Evolutionary conservation across 176 grass and related monocot genomes (phyloP).

Genomic region (Canna indica): DNA sequence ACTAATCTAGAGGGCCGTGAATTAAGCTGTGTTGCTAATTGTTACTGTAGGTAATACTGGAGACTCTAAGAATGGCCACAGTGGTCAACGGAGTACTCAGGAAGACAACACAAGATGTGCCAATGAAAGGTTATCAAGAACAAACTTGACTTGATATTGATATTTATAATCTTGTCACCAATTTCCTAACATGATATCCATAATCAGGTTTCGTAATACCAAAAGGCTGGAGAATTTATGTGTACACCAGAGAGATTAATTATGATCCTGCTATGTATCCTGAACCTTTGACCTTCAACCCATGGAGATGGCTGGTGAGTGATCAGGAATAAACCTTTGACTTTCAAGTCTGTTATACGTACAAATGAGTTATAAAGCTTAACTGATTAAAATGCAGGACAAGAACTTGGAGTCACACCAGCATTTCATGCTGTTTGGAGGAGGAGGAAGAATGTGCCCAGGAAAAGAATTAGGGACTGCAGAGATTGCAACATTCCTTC

Average conservation of each 20-base stretch:
- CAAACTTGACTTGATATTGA: slow-evolving; percentile 3
- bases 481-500: slow-evolving; percentile 87
- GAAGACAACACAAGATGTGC: slow-evolving; percentile 86
- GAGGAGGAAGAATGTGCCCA: slow-evolving; percentile 77
- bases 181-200: too few species aligned
- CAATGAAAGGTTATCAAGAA: slow-evolving; percentile 61
- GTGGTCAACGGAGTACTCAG: slow-evolving; percentile 90
- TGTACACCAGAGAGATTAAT: slow-evolving; percentile 94
- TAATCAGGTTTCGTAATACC: slow-evolving; percentile 86
- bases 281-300: slow-evolving; percentile 75
- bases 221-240: slow-evolving; percentile 93
- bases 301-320: slow-evolving; percentile 98
- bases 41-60: slow-evolving; percentile 41
- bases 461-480: slow-evolving; percentile 80
- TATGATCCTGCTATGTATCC: slow-evolving; percentile 77
- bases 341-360: not conserved
- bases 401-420: slow-evolving; percentile 68
- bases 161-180: not conserved
- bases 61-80: slow-evolving; percentile 87
- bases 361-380: not conserved
- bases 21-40: not conserved
- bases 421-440: slow-evolving; percentile 96
- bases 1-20: not conserved
- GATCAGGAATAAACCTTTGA: not conserved
- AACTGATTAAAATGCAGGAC: slow-evolving; percentile 31